These are phyloP conservation scores for sorghum (Sorghum bicolor) DNA, from an alignment of 176 grass and related monocot species.

Conservation along the genomic window Sorghum_bicolor_NCBIv3 NC_012870.2:74374501-74375000, in stretches of 20 bases:
- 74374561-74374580: not conserved
- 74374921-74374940: conserved; percentile 17
- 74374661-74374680: not conserved
- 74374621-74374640: not conserved
- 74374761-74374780: not conserved
- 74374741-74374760: not conserved
- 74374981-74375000: too few relatives aligned
- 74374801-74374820: not conserved
- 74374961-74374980: conserved; percentile 71
- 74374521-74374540: not conserved
- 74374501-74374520: not conserved
- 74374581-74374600: not conserved
- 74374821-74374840: not conserved
- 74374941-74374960: conserved; percentile 67
- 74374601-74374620: not conserved
- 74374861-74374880: not conserved
- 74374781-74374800: too few relatives aligned
- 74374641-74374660: not conserved
- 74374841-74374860: rapidly evolving
- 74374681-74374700: not conserved
- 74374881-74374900: not conserved
- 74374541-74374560: not conserved
- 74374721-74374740: not conserved
- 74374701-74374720: not conserved
- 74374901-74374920: not conserved